These are phyloP conservation scores for Diaporthe amygdali DNA, from an alignment of 2,329 filamentous ascomycete genomes.

Conservation along the genomic window DNA sequence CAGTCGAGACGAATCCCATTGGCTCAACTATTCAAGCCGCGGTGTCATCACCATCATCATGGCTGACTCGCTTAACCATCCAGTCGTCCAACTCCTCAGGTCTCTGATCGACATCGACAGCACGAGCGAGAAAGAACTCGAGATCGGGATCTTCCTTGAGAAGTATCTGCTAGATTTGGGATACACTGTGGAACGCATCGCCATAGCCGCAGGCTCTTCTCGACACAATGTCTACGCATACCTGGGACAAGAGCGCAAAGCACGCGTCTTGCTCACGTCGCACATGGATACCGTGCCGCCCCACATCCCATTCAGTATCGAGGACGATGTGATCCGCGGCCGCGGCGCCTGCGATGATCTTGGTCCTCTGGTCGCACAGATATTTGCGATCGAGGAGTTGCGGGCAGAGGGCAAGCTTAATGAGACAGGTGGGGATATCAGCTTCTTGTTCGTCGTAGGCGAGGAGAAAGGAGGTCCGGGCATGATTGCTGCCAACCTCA, in stretches of 20 bases:
- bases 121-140: conserved; percentile 19
- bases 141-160: conserved; percentile 13
- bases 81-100: conserved; percentile 5
- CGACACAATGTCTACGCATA: conserved; percentile 46
- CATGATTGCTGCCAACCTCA: conserved; percentile 58
- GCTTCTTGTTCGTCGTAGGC: conserved; percentile 62
- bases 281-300: conserved; percentile 52
- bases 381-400: conserved; percentile 55
- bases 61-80: neutral
- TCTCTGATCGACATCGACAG: conserved; percentile 12
- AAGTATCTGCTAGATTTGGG: conserved; percentile 2
- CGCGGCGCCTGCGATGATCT: conserved; percentile 47
- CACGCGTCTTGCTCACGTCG: conserved; percentile 38
- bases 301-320: conserved; percentile 54
- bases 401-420: conserved; percentile 34
- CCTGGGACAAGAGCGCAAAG: conserved; percentile 35
- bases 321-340: conserved; percentile 46
- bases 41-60: neutral
- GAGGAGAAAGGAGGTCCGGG: conserved; percentile 73
- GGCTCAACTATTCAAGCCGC: neutral
- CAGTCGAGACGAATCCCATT: neutral
- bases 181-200: conserved; percentile 15
- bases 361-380: conserved; percentile 55
- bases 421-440: conserved; percentile 44
- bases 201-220: conserved; percentile 28